Base-by-base conservation (phyloP, 2,329 filamentous ascomycete genomes). In the Neofusicoccum ribis region DNA sequence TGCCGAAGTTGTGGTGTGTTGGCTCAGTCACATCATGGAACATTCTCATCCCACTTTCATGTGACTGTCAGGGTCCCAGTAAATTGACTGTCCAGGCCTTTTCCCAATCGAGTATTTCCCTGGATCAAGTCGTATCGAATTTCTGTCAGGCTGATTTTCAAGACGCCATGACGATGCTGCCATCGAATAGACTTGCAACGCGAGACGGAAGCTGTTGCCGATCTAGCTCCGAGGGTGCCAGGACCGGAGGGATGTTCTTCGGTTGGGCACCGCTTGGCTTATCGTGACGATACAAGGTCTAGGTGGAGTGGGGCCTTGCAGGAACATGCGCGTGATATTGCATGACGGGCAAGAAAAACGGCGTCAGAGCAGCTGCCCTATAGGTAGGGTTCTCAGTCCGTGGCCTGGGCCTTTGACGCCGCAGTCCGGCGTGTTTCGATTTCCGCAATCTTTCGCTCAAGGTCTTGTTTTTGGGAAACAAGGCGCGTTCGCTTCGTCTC, bases 371-470 rank as follows among this genome's bases (percentile, higher is more conserved):
- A 58, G 20, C 14, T 41, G 37, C 15, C 20, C 20, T n/a, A 44
- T 36, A 31, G 27, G 41, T n/a, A 60, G 56, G 56, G 43, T 27
- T 6, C 27, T 60, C 43, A 47, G 43, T 60, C 43, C 9, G 41
- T n/a, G 34, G 50, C 17, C 34, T 47, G 36, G 50, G 61, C 17
- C 31, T 54, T 64, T 9, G 61, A 46, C 14, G 43, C 41, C 20
- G 49, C 44, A 37, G 36, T 39, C 46, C 44, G 64, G 17, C 66
- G 63, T n/a, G 63, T 11, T 43, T 59, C 31, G 34, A 85, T 59
- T 66, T 83, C 80, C n/a, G 75, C 77, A 62, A 89, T 82, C 72
- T 89, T 88, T 68, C 75, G 80, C 72, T 88, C 83, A 60, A 89
- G 71, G 56, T 82, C 83, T 6, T 78, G 77, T 72, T 80, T 85